Evolutionary conservation across 192 early-diverging fungal genomes (phyloP).

Genomic region (Backusella tarrabulga): DNA sequence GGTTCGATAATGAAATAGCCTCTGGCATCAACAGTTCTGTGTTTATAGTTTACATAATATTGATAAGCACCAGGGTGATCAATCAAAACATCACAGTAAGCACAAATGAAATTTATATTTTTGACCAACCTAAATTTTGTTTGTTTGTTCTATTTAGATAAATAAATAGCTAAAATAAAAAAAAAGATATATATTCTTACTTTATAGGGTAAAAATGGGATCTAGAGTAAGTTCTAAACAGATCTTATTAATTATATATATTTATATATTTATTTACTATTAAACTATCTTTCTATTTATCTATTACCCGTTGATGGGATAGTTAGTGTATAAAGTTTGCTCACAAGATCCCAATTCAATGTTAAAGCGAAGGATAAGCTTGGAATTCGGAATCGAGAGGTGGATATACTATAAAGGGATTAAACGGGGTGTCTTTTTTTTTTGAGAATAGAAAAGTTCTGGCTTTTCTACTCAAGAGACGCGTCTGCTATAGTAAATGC

Average conservation of each 20-base stretch:
- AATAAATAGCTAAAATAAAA: conserved; percentile 14
- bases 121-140: not conserved
- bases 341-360: conserved; percentile 70
- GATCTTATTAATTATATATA: not conserved
- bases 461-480: not conserved
- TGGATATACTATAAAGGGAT: conserved; percentile 61
- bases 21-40: not conserved
- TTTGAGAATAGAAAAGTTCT: not conserved
- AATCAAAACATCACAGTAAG: conserved; percentile 64
- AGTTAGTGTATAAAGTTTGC: conserved; percentile 80
- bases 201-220: conserved; percentile 37
- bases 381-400: conserved; percentile 63
- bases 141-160: not conserved
- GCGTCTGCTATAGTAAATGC: not conserved
- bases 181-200: conserved; percentile 25
- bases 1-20: conserved; percentile 90
- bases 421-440: not conserved
- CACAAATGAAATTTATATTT: conserved; percentile 52
- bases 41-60: conserved; percentile 75
- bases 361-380: conserved; percentile 77
- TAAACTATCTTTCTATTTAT: conserved; percentile 26
- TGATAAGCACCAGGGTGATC: conserved; percentile 79
- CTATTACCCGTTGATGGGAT: conserved; percentile 72
- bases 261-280: conserved; percentile 17
- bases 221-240: conserved; percentile 31